Percentiles rank a stretch among this genome's conserved stretches.
These are phyloP conservation scores for Zelopaecilomyces penicillatus DNA, from an alignment of 2,329 filamentous ascomycete species.

Conservation along the genomic window DNA sequence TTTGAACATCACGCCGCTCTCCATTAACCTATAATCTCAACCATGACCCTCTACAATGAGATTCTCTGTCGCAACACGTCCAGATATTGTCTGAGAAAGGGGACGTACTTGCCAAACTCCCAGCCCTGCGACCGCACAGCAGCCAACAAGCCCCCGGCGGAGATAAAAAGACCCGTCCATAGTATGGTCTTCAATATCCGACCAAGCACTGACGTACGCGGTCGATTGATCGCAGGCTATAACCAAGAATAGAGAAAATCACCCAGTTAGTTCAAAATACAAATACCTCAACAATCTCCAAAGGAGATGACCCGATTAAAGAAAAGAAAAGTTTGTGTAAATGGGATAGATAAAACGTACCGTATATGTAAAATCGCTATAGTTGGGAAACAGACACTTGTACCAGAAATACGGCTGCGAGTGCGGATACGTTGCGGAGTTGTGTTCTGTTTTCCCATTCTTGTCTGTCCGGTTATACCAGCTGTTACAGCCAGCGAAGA, in stretches of 20 bases:
- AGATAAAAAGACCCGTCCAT: constrained; percentile 4
- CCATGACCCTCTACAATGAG: no score
- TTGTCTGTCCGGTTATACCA: constrained; percentile 26
- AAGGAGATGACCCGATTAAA: no score
- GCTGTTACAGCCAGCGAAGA: constrained; percentile 24
- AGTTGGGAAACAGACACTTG: constrained; percentile 26
- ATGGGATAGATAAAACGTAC: constrained; percentile 12
- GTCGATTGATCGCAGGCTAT: neutral
- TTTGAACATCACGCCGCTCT: no score
- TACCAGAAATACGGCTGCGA: constrained; percentile 29
- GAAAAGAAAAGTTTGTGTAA: no score
- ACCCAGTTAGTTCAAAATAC: neutral
- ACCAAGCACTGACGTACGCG: neutral
- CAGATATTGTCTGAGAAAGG: neutral
- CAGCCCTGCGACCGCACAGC: neutral
- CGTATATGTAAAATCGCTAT: constrained; percentile 23
- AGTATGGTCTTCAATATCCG: neutral
- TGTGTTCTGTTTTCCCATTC: constrained; percentile 20
- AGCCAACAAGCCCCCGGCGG: neutral
- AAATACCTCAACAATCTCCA: neutral
- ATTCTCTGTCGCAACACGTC: no score
- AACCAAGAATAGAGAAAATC: neutral
- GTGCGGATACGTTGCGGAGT: constrained; percentile 28
- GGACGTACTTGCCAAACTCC: neutral
- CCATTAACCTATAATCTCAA: no score